phyloP scores from a whole-genome alignment of 768 basidiomycete genomes.

The Lentinula guzmanii region DNA sequence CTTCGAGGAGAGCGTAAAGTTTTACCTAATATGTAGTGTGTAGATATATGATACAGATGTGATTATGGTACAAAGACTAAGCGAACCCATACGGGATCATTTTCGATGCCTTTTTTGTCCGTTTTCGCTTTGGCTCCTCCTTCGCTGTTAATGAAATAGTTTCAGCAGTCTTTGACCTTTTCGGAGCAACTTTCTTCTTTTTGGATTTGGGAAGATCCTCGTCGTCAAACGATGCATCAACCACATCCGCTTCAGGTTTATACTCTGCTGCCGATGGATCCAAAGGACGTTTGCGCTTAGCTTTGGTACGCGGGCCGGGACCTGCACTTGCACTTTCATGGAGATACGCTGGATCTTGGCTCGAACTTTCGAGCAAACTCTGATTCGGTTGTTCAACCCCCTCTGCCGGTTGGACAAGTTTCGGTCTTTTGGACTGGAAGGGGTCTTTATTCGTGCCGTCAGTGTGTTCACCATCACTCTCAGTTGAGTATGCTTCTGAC shows the following conservation, averaged over 20 bases:
- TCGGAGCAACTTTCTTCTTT: slow-evolving; percentile 22
- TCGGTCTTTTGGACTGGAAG: neutral
- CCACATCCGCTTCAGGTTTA: slow-evolving; percentile 4
- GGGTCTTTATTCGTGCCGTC: neutral
- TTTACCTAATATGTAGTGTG: neutral
- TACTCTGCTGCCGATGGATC: neutral
- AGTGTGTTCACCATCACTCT: neutral
- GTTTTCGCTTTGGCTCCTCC: slow-evolving; percentile 22
- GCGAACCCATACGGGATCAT: neutral
- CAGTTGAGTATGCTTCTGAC: slow-evolving; percentile 1
- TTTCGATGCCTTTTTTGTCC: slow-evolving; percentile 24
- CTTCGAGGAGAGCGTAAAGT: slow-evolving; percentile 1
- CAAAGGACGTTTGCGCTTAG: slow-evolving; percentile 4
- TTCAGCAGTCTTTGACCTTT: slow-evolving; percentile 29
- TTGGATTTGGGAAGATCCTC: slow-evolving; percentile 1
- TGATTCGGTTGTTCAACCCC: neutral
- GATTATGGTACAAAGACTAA: neutral
- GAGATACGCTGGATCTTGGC: neutral
- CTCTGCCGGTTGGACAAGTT: neutral
- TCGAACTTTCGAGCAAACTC: neutral
- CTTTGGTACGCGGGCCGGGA: neutral
- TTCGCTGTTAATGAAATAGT: slow-evolving; percentile 10
- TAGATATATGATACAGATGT: neutral
- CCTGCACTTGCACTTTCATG: slow-evolving; percentile 6
- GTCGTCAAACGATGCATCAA: slow-evolving; percentile 4